phyloP scores from a whole-genome alignment of 2,329 filamentous ascomycete genomes.

The Epichloe sp. region DNA sequence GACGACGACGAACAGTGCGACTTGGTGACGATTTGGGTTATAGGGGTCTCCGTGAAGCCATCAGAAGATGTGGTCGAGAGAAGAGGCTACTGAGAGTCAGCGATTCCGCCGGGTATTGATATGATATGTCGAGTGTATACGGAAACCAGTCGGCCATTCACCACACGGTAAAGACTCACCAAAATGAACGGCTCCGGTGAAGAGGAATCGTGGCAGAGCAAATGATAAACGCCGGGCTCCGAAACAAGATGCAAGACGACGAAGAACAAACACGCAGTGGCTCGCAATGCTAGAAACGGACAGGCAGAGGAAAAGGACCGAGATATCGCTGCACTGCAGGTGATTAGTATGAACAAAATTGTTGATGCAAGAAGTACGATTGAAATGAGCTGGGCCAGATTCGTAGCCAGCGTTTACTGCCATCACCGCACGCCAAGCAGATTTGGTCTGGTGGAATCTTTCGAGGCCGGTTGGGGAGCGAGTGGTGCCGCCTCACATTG shows the following conservation, averaged over 20 bases:
- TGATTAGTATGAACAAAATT: not conserved
- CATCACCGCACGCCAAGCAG: not conserved
- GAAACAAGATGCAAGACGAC: constrained; percentile 10
- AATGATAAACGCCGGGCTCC: constrained; percentile 18
- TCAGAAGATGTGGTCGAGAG: constrained; percentile 7
- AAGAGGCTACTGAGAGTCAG: constrained; percentile 7
- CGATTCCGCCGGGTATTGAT: not conserved
- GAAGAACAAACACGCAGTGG: constrained; percentile 2
- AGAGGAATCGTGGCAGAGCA: constrained; percentile 9
- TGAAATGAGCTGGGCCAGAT: not conserved
- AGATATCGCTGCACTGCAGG: constrained; percentile 2
- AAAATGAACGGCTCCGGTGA: not conserved
- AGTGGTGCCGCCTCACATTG: not conserved
- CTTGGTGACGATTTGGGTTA: constrained; percentile 9
- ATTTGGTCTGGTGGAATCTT: not conserved
- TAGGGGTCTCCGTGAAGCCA: constrained; percentile 17
- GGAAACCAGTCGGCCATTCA: not conserved
- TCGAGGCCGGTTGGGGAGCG: not conserved
- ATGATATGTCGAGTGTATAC: not conserved
- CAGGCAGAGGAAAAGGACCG: not conserved
- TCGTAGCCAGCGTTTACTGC: not conserved
- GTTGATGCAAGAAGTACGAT: not conserved
- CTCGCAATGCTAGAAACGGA: constrained; percentile 5
- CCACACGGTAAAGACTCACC: not conserved
- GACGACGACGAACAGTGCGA: not conserved